Base-by-base conservation (phyloP, 148 eudicot genomes). In the Oxyria digyna region DNA sequence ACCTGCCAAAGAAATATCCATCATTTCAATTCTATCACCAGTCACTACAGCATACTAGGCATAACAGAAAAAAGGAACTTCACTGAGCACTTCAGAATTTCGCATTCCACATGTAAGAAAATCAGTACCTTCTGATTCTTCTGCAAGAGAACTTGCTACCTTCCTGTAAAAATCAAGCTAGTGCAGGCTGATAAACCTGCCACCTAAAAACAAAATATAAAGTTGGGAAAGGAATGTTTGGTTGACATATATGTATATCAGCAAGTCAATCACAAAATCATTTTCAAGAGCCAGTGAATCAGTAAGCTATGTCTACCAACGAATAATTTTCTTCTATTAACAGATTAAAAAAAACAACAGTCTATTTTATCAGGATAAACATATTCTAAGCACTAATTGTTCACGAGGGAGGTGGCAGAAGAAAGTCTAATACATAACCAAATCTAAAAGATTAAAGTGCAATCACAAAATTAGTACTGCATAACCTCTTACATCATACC, bases 91-190 rank as follows among this genome's bases (percentile, higher is more conserved):
- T 12, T 37, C 20, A 59, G 15, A 18, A 57, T 1, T 14, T 59
- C 65, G 15, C 65, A 29, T 59, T 27, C 27, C 59, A 57, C 63
- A 27, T 26, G 0, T 29, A 59, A 71, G 14, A 32, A 62, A 9
- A 18, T 9, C 26, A 74, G 21, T 74, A 88, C 99, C 99, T 85
- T 85, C 78, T 42, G 97, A 82, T 73, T 84, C 85, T 80, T 88
- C 96, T 52, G 86, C 88, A 17, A 97, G 99, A 63, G 96, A 85
- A 78, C 69, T 80, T 55, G 91, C 97, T 52, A 77, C 97, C 99
- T 67, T 77, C 89, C 78, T 81, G 78, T 59, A 68, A 75, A 78
- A 95, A 95, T 72, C 89, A 78, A 26, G 81, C 67, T 70, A 95
- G 77, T 54, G 99, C 81, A 48, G 97, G 97, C 75, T 84, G 73